Conservation (phyloP, 768 basidiomycete genomes). For the Psilocybe subaeruginosa region DNA sequence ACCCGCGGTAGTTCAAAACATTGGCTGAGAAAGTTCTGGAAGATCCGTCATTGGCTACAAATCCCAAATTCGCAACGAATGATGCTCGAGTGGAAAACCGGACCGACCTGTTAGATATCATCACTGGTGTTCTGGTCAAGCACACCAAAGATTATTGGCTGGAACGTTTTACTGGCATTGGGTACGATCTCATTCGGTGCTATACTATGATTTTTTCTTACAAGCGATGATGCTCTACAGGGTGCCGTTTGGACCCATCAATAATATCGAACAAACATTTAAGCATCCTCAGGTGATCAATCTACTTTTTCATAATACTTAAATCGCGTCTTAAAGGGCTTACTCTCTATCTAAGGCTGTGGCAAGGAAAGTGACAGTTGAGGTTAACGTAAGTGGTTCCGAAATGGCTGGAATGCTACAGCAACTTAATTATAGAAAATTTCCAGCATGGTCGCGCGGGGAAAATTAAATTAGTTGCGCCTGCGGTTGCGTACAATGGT, state of each 20-base stretch:
- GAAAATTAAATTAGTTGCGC: slow-evolving; percentile 77
- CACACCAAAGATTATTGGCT: slow-evolving; percentile 77
- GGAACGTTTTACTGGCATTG: slow-evolving; percentile 70
- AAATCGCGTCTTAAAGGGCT: slow-evolving; percentile 7
- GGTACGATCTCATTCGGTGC: slow-evolving; percentile 47
- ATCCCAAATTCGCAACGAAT: slow-evolving; percentile 75
- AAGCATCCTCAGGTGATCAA: slow-evolving; percentile 69
- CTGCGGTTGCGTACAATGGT: slow-evolving; percentile 83
- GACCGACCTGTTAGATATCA: slow-evolving; percentile 64
- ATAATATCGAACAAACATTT: slow-evolving; percentile 88
- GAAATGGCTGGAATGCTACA: not conserved
- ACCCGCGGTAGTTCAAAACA: slow-evolving; percentile 59
- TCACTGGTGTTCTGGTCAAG: slow-evolving; percentile 61
- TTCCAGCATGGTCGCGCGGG: slow-evolving; percentile 74
- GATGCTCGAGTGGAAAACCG: slow-evolving; percentile 77
- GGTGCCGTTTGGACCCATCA: slow-evolving; percentile 90
- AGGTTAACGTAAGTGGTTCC: slow-evolving; percentile 66
- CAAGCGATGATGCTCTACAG: slow-evolving; percentile 34
- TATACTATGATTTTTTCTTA: slow-evolving; percentile 5
- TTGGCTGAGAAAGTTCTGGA: slow-evolving; percentile 67
- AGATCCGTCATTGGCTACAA: slow-evolving; percentile 56
- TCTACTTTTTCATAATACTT: not conserved
- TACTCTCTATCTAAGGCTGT: slow-evolving; percentile 48
- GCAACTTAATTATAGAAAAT: not conserved
- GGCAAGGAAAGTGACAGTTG: slow-evolving; percentile 74